Evolutionary conservation across 805 yeast genomes (phyloP), one percentile per base, ranked within the genome.

Genomic region (Nakazawaea peltata): DNA sequence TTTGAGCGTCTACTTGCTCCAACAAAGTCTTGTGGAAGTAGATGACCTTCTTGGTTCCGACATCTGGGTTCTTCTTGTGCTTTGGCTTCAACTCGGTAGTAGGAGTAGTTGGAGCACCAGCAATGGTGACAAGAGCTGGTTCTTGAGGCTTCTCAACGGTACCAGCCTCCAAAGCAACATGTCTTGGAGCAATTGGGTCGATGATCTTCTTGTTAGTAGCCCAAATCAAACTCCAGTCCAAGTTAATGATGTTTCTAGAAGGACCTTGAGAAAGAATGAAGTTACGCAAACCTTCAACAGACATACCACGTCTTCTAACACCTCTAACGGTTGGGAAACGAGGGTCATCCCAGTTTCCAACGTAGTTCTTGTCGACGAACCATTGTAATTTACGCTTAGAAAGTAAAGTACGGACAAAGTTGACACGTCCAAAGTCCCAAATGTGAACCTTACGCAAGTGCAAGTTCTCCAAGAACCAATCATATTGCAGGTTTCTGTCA

Each of bases 281-380:
- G 71, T 84, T 83, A 63, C 90, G 77, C 59, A 92, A 76, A 46
- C 97, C 99, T 67, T 92, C 97, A 44, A 92, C 94, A 26, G 96
- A 78, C 99, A 92, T 92, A 69, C 99, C 99, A 69, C 99, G 83
- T 72, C 98, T 81, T 70, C 97, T 85, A 36, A 90, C 96, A 69
- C 99, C 99, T 63, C 97, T 81, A 26, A 92, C 95, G 31, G 99
- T 92, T 48, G 99, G 99, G 86, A 92, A 92, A 61, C 99, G 76
- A 50, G 99, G 98, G 61, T 92, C 99, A 55, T 92, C 97, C 99
- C 99, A 92, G 65, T 86, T 87, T 17, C 72, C 52, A 40, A 92
- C 99, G 50, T 81, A 69, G 28, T 74, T 67, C 59, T 85, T 81
- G 68, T 92, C 97, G 44, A 92, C 98, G 63, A 92, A 87, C 98